phyloP scores from a whole-genome alignment of 768 basidiomycete species.

The Naganishia vishniacii region DNA sequence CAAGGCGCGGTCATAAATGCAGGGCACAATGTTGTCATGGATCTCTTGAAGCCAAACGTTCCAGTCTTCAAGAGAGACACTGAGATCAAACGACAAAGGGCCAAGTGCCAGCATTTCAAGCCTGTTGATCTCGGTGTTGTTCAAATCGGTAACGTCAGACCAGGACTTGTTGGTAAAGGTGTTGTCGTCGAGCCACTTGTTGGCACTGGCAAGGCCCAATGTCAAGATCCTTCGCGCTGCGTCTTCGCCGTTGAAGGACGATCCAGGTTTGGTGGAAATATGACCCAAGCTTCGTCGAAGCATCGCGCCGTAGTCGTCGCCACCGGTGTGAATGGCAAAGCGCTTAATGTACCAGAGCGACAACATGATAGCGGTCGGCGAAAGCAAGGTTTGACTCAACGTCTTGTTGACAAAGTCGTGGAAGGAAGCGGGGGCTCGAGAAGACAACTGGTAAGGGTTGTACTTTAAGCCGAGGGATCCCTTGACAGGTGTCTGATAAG shows the following conservation, averaged over 20 bases:
- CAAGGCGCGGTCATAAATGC: slow-evolving; percentile 18
- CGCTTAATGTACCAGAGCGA: slow-evolving; percentile 35
- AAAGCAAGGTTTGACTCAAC: slow-evolving; percentile 34
- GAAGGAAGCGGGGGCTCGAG: slow-evolving; percentile 25
- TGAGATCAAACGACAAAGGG: slow-evolving; percentile 32
- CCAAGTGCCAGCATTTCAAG: slow-evolving; percentile 32
- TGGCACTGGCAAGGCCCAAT: slow-evolving; percentile 34
- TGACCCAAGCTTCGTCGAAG: slow-evolving; percentile 26
- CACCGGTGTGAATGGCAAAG: slow-evolving; percentile 32
- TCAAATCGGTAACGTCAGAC: slow-evolving; percentile 35
- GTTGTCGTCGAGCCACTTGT: slow-evolving; percentile 39
- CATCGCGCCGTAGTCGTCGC: slow-evolving; percentile 30
- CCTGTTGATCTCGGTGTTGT: slow-evolving; percentile 32
- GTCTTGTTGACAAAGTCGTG: slow-evolving; percentile 32
- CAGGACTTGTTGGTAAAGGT: slow-evolving; percentile 38
- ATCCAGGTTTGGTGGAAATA: slow-evolving; percentile 3
- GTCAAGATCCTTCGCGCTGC: slow-evolving; percentile 31
- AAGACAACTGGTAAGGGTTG: slow-evolving; percentile 30
- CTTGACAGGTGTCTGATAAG: slow-evolving; percentile 10
- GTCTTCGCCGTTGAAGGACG: slow-evolving; percentile 28
- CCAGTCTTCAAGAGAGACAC: slow-evolving; percentile 29
- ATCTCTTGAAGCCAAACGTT: slow-evolving; percentile 28
- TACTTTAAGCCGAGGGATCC: slow-evolving; percentile 3
- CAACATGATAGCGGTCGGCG: slow-evolving; percentile 32
- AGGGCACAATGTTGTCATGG: slow-evolving; percentile 18